Base-by-base conservation (phyloP, 257 asterid species). In the Nemophila menziesii region DNA sequence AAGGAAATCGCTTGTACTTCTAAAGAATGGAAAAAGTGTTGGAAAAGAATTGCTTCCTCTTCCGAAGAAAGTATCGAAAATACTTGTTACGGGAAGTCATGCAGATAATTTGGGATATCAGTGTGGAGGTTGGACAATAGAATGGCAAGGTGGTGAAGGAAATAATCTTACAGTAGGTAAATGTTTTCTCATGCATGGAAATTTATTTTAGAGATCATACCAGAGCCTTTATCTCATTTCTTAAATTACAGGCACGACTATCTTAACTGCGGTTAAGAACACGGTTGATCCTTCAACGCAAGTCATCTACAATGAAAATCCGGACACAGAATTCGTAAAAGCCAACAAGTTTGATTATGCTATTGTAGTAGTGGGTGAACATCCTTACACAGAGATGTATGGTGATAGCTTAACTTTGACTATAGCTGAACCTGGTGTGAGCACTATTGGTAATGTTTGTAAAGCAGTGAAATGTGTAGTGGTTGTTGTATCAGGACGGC, bases 51-150 rank as follows among this genome's bases (percentile, higher is more conserved):
- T 77, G 14, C 65, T 77, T 39, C 86, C 86, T 0, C 75, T 77
- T 3, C 73, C 79, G 10, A 72, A 69, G 34, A 51, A 58, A 39
- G 43, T 70, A 29, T 14, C 66, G 23, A 70, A 50, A 45, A 72
- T 76, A 38, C 56, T 76, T 24, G 78, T 76, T 4, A 73, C 78
- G 0, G 78, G 86, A 48, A 42, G 43, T 15, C 78, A 76, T 57
- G 86, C 74, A 11, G 56, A 77, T 41, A 63, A 73, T 50, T 44
- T 67, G 22, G 75, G 89, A 6, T 22, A 55, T 13, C 80, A 78
- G 39, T 60, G 74, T 48, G 83, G 82, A 17, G 89, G 80, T 9
- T 71, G 83, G 89, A 65, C 80, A 4, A 68, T 70, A 11, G 46
- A 70, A 11, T 78, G 82, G 89, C 73, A 71, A 36, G 87, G 82